Base-by-base conservation (phyloP, 768 basidiomycete genomes). In the Lyophyllum atratum region DNA sequence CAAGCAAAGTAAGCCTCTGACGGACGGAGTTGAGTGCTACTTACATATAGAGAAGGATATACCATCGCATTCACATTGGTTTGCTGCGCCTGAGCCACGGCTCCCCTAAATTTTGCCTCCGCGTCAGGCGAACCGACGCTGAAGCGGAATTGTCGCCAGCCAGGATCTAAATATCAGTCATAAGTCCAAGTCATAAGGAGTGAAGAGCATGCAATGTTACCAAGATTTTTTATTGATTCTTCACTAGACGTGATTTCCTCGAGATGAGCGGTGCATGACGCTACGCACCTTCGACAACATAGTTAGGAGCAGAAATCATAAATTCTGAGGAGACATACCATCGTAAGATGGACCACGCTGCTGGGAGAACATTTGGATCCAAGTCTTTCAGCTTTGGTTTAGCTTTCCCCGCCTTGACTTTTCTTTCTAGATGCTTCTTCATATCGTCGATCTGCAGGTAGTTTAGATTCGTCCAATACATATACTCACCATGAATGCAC, bases 111-210 rank as follows among this genome's bases (percentile, higher is more conserved):
- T 58, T 83, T 85, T 15, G 85, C 85, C 68, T 90, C 89, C 9
- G 86, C 86, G 60, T 86, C 84, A 3, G 89, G 88, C 1, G 85
- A 80, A 4, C 88, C 89, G 11, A 88, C 87, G 53, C 83, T 84
- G 68, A 91, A 83, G 22, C 85, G 76, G 67, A 88, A 90, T 59
- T 91, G 89, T 25, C 79, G 72, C 80, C 82, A 88, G 0, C 55
- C 64, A 0, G 73, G 49, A 54, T 78, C 85, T 85, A 47, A 9
- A 51, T 21, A 19, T 21, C 31, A 19, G n/a, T 39, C 11, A n/a
- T 54, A 26, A 25, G 46, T 42, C 19, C 29, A 2, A 39, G 10
- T 15, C 10, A 12, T 46, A 4, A 8, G 6, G 37, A 21, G 33
- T 0, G 14, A 25, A n/a, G 6, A 19, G 22, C n/a, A 6, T 33